phyloP scores from a whole-genome alignment of 495 filamentous ascomycete genomes.

The Trichoderma parareesei region DNA sequence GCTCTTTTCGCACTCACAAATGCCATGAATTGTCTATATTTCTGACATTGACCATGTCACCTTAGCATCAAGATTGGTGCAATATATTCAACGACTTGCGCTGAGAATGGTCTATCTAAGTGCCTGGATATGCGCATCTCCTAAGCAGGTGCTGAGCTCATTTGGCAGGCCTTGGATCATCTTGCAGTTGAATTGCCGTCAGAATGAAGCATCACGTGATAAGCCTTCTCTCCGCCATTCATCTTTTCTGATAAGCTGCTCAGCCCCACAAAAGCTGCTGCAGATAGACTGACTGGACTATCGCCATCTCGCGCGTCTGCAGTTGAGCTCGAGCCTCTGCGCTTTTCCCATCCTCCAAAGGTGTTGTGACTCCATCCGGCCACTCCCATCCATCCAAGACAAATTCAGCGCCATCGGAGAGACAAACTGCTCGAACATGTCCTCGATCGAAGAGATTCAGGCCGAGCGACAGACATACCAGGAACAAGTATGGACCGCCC shows the following conservation, averaged over 20 bases:
- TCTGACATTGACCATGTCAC: too few relatives aligned
- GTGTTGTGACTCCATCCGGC: neutral
- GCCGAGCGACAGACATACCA: constrained; percentile 76
- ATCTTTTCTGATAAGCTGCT: neutral
- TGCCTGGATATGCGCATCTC: too few relatives aligned
- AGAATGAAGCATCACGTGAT: neutral
- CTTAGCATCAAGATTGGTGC: too few relatives aligned
- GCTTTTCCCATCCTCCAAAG: neutral
- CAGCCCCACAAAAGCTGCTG: neutral
- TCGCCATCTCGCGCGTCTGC: neutral
- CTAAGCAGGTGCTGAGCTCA: too few relatives aligned
- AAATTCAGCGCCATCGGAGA: neutral
- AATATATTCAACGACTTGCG: too few relatives aligned
- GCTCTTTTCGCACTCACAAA: neutral
- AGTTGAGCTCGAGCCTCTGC: neutral
- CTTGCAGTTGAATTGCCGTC: neutral
- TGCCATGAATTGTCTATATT: neutral
- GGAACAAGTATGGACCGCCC: constrained; percentile 53
- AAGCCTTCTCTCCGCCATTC: neutral
- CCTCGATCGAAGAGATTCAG: constrained; percentile 50
- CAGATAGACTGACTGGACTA: too few relatives aligned
- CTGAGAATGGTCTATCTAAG: too few relatives aligned
- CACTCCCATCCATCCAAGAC: constrained; percentile 14
- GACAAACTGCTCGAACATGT: constrained; percentile 19
- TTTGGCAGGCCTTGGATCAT: too few relatives aligned